Base-by-base conservation (phyloP, 208 protist genomes). In the Leptomonas pyrrhocoris region DNA sequence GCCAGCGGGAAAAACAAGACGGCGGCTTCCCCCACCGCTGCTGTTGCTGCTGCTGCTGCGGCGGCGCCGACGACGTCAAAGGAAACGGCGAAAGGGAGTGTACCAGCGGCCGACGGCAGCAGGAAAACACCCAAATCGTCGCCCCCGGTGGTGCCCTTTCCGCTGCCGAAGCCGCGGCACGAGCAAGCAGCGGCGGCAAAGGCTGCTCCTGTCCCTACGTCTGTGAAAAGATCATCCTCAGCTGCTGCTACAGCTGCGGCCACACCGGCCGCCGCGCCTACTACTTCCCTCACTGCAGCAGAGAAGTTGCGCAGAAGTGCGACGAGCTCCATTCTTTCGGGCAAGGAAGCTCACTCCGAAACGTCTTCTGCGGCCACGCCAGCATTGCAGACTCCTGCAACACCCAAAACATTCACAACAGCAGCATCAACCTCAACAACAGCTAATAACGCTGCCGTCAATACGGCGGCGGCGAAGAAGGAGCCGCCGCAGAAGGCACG, bases 151-250 rank as follows among this genome's bases (percentile, higher is more conserved):
- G 19, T 36, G 19, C 63, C 72, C 2, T 77, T 77, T 54, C 31
- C 59, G 0, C 25, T 81, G 25, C 70, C 71, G 16, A 74, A 77
- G 54, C 65, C 54, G 28, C 50, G 70, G 6, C 58, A 81, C 54
- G 70, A 77, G 43, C 76, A 70, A 60, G 18, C 36, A 0, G 49
- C 56, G 5, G 45, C 61, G 2, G 58, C 43, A 18, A 19, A 6
- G 8, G n/a, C 50, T 0, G 2, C 36, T n/a, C 12, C 60, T 0
- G 23, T 60, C 21, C 30, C 9, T 27, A 25, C 28, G 19, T 2
- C 34, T 15, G 18, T 23, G 0, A 62, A 62, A 27, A 46, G 0
- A 3, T 3, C 40, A 19, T 8, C 28, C 2, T 30, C 31, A 23
- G 34, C 42, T 6, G 54, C 25, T 1, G 48, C 40, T 4, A 13